Evolutionary conservation across 1,139 yeast genomes (phyloP).

Genomic region (Hemisphaericaspora xylanilytica): DNA sequence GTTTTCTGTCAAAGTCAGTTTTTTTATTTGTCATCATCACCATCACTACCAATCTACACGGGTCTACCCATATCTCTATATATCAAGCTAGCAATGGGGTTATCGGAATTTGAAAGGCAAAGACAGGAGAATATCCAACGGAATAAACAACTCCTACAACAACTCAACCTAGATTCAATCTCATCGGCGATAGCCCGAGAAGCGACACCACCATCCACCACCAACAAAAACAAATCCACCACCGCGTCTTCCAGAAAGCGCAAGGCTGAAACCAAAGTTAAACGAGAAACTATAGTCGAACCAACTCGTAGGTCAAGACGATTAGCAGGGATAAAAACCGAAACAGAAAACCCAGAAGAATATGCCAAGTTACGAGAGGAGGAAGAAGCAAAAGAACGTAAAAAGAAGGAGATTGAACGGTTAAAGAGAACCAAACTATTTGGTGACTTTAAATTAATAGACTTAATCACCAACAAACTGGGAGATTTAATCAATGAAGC

Average conservation of each 20-base stretch:
- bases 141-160: slow-evolving; percentile 38
- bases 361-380: slow-evolving; percentile 32
- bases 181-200: slow-evolving; percentile 31
- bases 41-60: too few relatives aligned
- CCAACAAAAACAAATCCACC: slow-evolving; percentile 12
- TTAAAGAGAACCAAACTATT: slow-evolving; percentile 53
- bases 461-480: slow-evolving; percentile 48
- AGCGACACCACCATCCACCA: slow-evolving; percentile 10
- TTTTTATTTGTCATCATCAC: too few relatives aligned
- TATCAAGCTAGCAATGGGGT: slow-evolving; percentile 25
- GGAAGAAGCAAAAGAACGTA: slow-evolving; percentile 33
- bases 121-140: slow-evolving; percentile 54
- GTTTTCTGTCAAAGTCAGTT: too few relatives aligned
- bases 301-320: slow-evolving; percentile 67
- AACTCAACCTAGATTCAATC: slow-evolving; percentile 37
- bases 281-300: slow-evolving; percentile 17
- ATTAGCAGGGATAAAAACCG: slow-evolving; percentile 58
- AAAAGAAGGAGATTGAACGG: slow-evolving; percentile 48
- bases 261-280: slow-evolving; percentile 19
- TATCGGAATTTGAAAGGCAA: slow-evolving; percentile 68
- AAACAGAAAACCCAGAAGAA: slow-evolving; percentile 37
- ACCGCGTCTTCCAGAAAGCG: slow-evolving; percentile 9
- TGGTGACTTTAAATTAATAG: slow-evolving; percentile 63
- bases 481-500: slow-evolving; percentile 33
- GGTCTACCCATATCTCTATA: too few relatives aligned